Evolutionary conservation across 2,329 filamentous ascomycete species (phyloP).

Genomic region (Scortechinia acanthostroma): DNA sequence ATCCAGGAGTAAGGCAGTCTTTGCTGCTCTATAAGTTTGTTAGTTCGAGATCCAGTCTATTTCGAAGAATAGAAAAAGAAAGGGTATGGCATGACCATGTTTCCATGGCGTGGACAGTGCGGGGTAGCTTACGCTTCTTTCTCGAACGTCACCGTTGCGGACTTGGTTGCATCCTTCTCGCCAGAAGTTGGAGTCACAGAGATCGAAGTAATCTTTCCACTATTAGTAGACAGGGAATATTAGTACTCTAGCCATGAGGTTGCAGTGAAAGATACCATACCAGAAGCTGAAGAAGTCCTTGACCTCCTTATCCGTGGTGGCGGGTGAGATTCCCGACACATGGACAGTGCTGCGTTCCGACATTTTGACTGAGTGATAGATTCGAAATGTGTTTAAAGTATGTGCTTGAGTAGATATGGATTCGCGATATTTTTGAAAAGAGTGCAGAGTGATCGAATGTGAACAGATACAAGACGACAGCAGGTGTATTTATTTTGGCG

Average conservation of each 20-base stretch:
- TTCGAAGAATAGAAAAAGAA: no score
- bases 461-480: no score
- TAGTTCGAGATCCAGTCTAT: background rate
- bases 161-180: conserved; percentile 36
- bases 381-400: no score
- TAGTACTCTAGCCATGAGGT: conserved; percentile 1
- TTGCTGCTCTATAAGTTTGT: background rate
- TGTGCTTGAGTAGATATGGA: no score
- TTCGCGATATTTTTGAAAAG: background rate
- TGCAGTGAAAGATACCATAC: background rate
- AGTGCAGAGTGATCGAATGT: no score
- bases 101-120: conserved; percentile 36
- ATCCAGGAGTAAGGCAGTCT: conserved; percentile 40
- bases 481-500: no score
- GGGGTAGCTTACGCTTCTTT: conserved; percentile 39
- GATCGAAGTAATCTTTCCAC: conserved; percentile 58
- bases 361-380: background rate
- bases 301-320: conserved; percentile 62
- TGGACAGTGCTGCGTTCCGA: conserved; percentile 38
- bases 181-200: conserved; percentile 41
- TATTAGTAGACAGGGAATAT: conserved; percentile 13
- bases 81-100: no score
- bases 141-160: conserved; percentile 63
- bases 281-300: conserved; percentile 63
- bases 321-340: conserved; percentile 54